These are phyloP conservation scores for Plantago elongata DNA, from an alignment of 257 asterid genomes.

Conservation along the genomic window DNA sequence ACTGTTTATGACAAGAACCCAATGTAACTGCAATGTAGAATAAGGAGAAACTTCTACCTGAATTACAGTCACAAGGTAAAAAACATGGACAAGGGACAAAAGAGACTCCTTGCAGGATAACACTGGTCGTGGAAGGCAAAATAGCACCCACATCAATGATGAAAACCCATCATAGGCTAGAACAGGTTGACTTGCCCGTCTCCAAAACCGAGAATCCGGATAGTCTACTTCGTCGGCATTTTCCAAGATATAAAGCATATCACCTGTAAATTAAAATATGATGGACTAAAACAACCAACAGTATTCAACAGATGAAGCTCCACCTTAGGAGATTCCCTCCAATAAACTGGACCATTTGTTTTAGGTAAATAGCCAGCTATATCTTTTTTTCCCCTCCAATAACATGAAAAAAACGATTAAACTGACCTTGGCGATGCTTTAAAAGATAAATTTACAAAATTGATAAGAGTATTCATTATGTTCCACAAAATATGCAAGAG, in stretches of 20 bases:
- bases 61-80: conserved; percentile 45
- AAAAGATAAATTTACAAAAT: neutral
- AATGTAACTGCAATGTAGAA: conserved; percentile 14
- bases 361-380: too few relatives aligned
- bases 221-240: conserved; percentile 44
- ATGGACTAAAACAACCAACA: conserved; percentile 14
- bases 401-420: neutral
- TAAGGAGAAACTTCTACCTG: conserved; percentile 33
- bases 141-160: conserved; percentile 88
- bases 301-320: neutral
- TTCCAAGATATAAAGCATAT: conserved; percentile 58
- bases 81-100: conserved; percentile 72
- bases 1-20: conserved; percentile 15
- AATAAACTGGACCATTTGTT: too few relatives aligned
- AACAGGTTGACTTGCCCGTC: conserved; percentile 69
- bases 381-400: too few relatives aligned
- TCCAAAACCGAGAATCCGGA: conserved; percentile 84
- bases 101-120: conserved; percentile 70
- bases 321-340: too few relatives aligned
- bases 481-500: neutral
- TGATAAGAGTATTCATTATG: neutral
- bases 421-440: neutral
- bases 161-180: conserved; percentile 82
- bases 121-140: conserved; percentile 86
- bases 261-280: conserved; percentile 45